Evolutionary conservation across 1,284 basidiomycete species (phyloP), one percentile per base, ranked within the genome.

Genomic region (Gomphus bonarii): DNA sequence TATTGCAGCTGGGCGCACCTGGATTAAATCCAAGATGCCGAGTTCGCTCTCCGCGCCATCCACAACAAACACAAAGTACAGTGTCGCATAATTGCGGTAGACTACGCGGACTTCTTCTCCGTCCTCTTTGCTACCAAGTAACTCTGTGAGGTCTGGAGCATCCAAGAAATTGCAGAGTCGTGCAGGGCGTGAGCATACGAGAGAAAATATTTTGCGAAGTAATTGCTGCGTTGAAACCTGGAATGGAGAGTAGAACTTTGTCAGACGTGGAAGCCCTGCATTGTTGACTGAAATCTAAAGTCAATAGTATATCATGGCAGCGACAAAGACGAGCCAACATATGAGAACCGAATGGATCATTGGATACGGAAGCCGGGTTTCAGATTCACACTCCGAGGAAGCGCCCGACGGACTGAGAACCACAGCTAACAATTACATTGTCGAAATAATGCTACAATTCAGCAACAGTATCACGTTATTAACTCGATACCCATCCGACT

Each of bases 51-150:
- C 95, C 44, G 90, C 89, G 38, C 84, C 84, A 65, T 98, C 95
- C 28, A 98, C 94, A 7, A 98, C 89, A 68, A 98, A 95, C 14
- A 97, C 94, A 67, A 99, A 99, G 73, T 93, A 95, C 30, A 99
- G 78, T 2, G 95, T 99, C 1, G 95, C 95, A 69, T 97, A 97
- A 70, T 85, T 85, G 58, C 87, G 73, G 66, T 91, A 91, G 18
- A 91, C 86, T 22, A 91, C 85, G 57, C 83, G 75, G 75, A 86
- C 82, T 65, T 80, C 75, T 61, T 87, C 85, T 44, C 66, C 79
- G 22, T 72, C 70, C 55, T 74, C 77, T 33, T 76, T 76, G 60
- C 79, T 78, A 30, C 78, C 79, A 49, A 90, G 74, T 63, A 84
- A 84, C n/a, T 78, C 78, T 65, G 88, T 85, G 30, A 95, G 77